These are phyloP conservation scores for Solanum aculeatissimum DNA, from an alignment of 305 asterid species.

Conservation along the genomic window DNA sequence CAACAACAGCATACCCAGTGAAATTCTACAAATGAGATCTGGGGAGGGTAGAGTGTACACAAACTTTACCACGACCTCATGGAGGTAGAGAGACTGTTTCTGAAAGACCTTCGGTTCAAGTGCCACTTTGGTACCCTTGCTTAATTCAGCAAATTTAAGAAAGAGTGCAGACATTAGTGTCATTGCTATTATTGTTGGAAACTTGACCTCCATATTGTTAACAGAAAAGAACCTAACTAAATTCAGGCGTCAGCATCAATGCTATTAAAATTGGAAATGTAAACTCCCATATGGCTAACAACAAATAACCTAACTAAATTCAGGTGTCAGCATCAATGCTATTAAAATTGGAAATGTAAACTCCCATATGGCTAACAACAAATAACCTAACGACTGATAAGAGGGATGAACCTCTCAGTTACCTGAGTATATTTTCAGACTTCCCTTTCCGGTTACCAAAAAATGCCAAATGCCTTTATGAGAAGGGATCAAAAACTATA, in stretches of 20 bases:
- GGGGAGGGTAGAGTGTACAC: neutral
- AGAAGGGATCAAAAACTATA: neutral
- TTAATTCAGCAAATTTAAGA: neutral
- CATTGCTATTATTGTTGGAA: neutral
- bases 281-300: neutral
- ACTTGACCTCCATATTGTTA: neutral
- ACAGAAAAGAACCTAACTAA: neutral
- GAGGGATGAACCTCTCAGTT: neutral
- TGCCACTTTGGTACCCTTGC: neutral
- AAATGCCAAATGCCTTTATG: neutral
- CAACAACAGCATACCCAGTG: neutral
- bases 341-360: neutral
- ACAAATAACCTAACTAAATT: neutral
- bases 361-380: neutral
- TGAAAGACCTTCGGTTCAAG: neutral
- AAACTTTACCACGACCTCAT: no score
- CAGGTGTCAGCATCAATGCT: neutral
- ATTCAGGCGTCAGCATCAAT: neutral
- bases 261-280: neutral
- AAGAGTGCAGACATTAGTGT: neutral
- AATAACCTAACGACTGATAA: neutral
- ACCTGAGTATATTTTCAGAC: neutral
- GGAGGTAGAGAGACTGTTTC: neutral
- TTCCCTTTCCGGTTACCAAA: neutral
- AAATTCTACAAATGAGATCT: neutral